Evolutionary conservation across 108 stramenopile species (phyloP), one percentile per base, ranked within the genome.

Genomic region (Schizochytrium sp.): DNA sequence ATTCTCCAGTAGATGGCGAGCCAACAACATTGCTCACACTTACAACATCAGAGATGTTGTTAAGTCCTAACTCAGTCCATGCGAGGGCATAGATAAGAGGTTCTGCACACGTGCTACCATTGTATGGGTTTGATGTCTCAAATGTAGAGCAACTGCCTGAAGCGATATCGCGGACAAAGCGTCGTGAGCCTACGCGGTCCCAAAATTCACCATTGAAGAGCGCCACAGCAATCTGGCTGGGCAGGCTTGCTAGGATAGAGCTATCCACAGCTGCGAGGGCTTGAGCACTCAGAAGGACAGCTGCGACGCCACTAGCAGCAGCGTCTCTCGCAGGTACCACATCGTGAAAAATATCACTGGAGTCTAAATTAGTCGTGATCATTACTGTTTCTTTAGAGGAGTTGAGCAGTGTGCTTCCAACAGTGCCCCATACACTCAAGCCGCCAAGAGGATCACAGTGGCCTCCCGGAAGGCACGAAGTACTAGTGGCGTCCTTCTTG

Each of bases 181-280:
- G 45, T 28, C 53, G 47, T 40, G 76, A 83, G 47, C 76, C 76
- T 55, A 40, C 53, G 53, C 50, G 50, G 53, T 40, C 40, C 76
- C 76, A 83, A 13, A 10, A n/a, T 53, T 83, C 76, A 53, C 76
- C 76, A 38, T 83, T 49, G 76, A 83, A 83, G 76, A 83, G 50
- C 0, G 76, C 76, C 5, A 42, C 76, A 0, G 3, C 76, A 10
- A 83, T 83, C 28, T 83, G 76, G 50, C 28, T 7, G 1, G 76
- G 13, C 0, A 83, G 47, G 28, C n/a, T 40, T 28, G 45, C 53
- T 8, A 83, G 28, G 15, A 83, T 40, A 28, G 17, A 19, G 50
- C 55, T 38, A 28, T 83, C 76, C 0, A 83, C 76, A 13, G 8
- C 45, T n/a, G 76, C 76, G 28, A 83, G 5, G 15, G 76, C 76